A percentile compares a stretch with the other conserved stretches of the same genome.
Evolutionary conservation across 495 filamentous ascomycete genomes (phyloP).

Genomic region (Aspergillus bridgeri): DNA sequence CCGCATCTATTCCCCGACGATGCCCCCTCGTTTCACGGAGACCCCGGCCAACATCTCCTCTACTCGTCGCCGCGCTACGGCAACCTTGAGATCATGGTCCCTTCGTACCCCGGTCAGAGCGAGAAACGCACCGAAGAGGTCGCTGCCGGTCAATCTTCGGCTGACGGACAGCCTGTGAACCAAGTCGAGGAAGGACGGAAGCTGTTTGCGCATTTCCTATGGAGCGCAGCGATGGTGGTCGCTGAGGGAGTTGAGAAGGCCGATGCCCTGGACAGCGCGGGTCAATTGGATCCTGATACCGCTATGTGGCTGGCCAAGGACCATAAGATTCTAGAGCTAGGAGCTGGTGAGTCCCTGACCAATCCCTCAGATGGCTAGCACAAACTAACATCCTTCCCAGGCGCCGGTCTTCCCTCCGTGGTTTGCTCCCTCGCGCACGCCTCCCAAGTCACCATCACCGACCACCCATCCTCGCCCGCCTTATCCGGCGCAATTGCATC

Average conservation of each 20-base stretch:
- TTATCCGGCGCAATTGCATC: slow-evolving; percentile 57
- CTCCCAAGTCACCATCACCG: slow-evolving; percentile 60
- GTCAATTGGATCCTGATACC: slow-evolving; percentile 10
- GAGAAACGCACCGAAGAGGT: slow-evolving; percentile 19
- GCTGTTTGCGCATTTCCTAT: slow-evolving; percentile 80
- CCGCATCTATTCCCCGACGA: slow-evolving; percentile 76
- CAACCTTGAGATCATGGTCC: slow-evolving; percentile 44
- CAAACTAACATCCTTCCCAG: slow-evolving; percentile 32
- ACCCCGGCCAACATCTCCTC: slow-evolving; percentile 60
- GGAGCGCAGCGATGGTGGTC: slow-evolving; percentile 75
- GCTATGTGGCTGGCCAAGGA: slow-evolving; percentile 49
- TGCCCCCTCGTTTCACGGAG: slow-evolving; percentile 68
- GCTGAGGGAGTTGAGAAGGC: slow-evolving; percentile 62
- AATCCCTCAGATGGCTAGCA: too few relatives aligned
- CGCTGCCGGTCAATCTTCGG: slow-evolving; percentile 15
- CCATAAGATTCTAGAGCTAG: slow-evolving; percentile 56
- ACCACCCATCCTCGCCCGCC: slow-evolving; percentile 69
- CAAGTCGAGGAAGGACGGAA: slow-evolving; percentile 51
- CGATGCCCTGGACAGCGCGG: slow-evolving; percentile 6
- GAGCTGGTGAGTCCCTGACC: slow-evolving; percentile 49
- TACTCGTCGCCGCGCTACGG: slow-evolving; percentile 64
- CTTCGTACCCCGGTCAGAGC: slow-evolving; percentile 33
- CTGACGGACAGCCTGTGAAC: slow-evolving; percentile 19
- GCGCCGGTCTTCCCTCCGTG: slow-evolving; percentile 72
- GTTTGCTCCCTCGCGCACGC: slow-evolving; percentile 63